phyloP scores from a whole-genome alignment of 1,284 basidiomycete species.

The Laetiporus sulphureus region DNA sequence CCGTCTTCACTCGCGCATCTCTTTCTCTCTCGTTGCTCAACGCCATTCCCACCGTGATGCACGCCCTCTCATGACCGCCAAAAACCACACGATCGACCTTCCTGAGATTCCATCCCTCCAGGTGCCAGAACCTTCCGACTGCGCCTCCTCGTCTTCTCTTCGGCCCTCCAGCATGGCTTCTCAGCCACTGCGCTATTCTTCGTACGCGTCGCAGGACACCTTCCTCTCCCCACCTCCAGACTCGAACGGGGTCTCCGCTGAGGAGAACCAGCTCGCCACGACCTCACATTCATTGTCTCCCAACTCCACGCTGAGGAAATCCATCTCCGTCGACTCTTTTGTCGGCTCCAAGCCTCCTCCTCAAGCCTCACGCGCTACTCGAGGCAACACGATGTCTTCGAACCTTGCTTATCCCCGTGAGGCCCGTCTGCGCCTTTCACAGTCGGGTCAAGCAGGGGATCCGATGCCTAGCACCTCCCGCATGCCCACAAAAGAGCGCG shows the following conservation, averaged over 20 bases:
- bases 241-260: slow-evolving; percentile 15
- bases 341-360: slow-evolving; percentile 38
- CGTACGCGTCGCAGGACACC: slow-evolving; percentile 29
- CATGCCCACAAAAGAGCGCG: slow-evolving; percentile 25
- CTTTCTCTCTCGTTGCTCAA: too few relatives aligned
- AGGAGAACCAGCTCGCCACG: slow-evolving; percentile 17
- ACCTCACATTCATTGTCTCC: slow-evolving; percentile 18
- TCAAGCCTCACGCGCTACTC: slow-evolving; percentile 29
- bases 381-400: slow-evolving; percentile 19
- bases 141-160: slow-evolving; percentile 9
- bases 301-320: slow-evolving; percentile 51
- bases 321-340: slow-evolving; percentile 71
- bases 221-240: slow-evolving; percentile 22
- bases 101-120: slow-evolving; percentile 39
- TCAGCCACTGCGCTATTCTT: slow-evolving; percentile 18
- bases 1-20: too few relatives aligned
- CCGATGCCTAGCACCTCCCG: slow-evolving; percentile 13
- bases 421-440: slow-evolving; percentile 3
- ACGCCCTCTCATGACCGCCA: too few relatives aligned
- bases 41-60: too few relatives aligned
- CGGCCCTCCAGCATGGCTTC: slow-evolving; percentile 18
- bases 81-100: too few relatives aligned
- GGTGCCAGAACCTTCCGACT: slow-evolving; percentile 30
- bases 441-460: slow-evolving; percentile 1
- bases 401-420: slow-evolving; percentile 15